Conservation (phyloP, 805 yeast species). For the Lachancea sp. region DNA sequence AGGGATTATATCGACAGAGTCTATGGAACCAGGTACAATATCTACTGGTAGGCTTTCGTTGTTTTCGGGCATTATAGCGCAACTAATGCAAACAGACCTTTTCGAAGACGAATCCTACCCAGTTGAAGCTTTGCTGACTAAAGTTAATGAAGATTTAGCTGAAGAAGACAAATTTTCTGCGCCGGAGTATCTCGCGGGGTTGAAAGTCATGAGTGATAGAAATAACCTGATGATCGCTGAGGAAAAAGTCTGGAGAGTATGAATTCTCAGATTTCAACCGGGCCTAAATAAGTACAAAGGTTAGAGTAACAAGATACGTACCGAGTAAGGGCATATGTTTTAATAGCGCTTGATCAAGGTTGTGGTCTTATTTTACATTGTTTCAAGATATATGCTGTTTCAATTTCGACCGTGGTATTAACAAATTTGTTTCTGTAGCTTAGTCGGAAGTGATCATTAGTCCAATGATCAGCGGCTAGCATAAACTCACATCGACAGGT, state of each 20-base stretch:
- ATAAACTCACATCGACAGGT: too few relatives aligned
- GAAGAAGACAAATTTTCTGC: conserved; percentile 44
- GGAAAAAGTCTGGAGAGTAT: conserved; percentile 43
- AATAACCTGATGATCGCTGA: conserved; percentile 46
- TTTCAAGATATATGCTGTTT: too few relatives aligned
- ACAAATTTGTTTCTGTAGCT: too few relatives aligned
- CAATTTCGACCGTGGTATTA: too few relatives aligned
- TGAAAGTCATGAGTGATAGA: conserved; percentile 37
- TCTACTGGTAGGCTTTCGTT: conserved; percentile 45
- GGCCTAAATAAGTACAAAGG: not conserved
- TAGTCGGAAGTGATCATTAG: too few relatives aligned
- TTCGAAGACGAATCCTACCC: conserved; percentile 43
- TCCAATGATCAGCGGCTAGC: too few relatives aligned
- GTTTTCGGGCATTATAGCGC: conserved; percentile 43
- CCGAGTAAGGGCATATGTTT: too few relatives aligned
- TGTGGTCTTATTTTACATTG: too few relatives aligned
- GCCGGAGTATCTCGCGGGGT: conserved; percentile 41
- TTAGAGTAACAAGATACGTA: too few relatives aligned
- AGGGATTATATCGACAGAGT: conserved; percentile 16
- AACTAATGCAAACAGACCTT: conserved; percentile 38
- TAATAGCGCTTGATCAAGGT: too few relatives aligned
- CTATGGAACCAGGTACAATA: conserved; percentile 33
- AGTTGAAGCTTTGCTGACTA: conserved; percentile 33
- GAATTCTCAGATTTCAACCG: not conserved
- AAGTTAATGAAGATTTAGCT: conserved; percentile 39